Conservation (phyloP, 2,329 filamentous ascomycete species). For the Pseudocercospora cruenta region DNA sequence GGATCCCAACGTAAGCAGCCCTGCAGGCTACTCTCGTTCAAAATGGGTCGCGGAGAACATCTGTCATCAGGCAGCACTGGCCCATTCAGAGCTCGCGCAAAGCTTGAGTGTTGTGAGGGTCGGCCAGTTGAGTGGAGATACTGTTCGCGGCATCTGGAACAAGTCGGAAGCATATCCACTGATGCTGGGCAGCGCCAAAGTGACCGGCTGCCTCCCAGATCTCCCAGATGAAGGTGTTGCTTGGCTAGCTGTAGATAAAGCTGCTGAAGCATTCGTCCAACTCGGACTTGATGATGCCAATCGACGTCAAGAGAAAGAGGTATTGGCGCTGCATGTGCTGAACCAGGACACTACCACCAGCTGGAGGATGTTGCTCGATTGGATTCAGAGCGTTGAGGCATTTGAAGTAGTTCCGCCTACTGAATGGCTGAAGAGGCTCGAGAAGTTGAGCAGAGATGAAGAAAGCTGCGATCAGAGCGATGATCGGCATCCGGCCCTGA, state of each 20-base stretch:
- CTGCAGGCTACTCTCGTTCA: constrained; percentile 59
- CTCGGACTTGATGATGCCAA: constrained; percentile 31
- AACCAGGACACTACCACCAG: constrained; percentile 50
- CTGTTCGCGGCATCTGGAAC: constrained; percentile 52
- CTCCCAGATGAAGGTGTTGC: constrained; percentile 43
- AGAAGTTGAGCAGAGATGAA: constrained; percentile 17
- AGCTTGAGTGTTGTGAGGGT: constrained; percentile 51
- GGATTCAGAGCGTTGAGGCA: constrained; percentile 43
- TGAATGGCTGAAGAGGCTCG: constrained; percentile 49
- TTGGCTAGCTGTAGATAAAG: constrained; percentile 55
- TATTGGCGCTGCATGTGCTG: constrained; percentile 49
- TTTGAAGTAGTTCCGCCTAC: constrained; percentile 48
- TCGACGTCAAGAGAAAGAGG: constrained; percentile 12
- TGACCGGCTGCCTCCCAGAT: constrained; percentile 46
- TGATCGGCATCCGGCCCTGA: constrained; percentile 48
- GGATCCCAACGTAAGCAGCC: constrained; percentile 45
- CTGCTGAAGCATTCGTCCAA: constrained; percentile 48
- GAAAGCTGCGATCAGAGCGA: not conserved
- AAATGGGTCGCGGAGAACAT: constrained; percentile 64
- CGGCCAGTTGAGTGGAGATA: constrained; percentile 54
- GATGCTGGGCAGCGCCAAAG: constrained; percentile 49
- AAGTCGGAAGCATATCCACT: constrained; percentile 54
- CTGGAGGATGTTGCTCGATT: constrained; percentile 54
- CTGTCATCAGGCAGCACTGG: constrained; percentile 46
- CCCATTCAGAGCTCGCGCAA: constrained; percentile 34